Base-by-base conservation (phyloP, 2,329 filamentous ascomycete genomes). In the Arthrobotrys conoides region DNA sequence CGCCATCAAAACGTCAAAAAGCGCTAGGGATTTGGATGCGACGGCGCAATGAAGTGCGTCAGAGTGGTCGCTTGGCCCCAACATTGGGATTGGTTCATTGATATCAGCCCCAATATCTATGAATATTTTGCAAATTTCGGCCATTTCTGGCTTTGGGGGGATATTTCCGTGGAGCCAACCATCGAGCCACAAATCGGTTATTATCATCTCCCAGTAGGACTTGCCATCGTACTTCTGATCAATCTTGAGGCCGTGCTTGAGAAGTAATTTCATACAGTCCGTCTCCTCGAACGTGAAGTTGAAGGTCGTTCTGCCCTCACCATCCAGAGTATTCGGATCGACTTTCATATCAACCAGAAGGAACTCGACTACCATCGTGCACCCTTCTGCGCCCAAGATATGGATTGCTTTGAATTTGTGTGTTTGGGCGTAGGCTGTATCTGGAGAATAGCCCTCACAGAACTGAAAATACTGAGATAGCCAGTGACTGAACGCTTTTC, bases 41-140 rank as follows among this genome's bases (percentile, higher is more conserved):
- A 72, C 63, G 4, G 68, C 68, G 22, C 41, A 51, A 38, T 77
- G 72, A 16, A 77, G 55, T 6, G 67, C 59, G 27, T 46, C 63
- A 8, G 68, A 41, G 9, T 48, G 53, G 38, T 78, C 53, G 5
- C 20, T 36, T 5, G 51, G 53, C 12, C 68, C 51, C 14, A 71
- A 5, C 20, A 64, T 24, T n/a, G 51, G 53, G 0, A 71, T 48
- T 9, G 36, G 53, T 49, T 78, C 53, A 18, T 78, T 78, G 12
- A 78, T 68, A 48, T 78, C 75, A 3, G 49, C 48, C 9, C 75
- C 75, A 16, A 9, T 9, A n/a, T 72, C 63, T 22, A 78, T 72
- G 27, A 78, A 71, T 5, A 72, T 46, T 30, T 68, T 72, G 33
- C 41, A 55, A 10, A 59, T 38, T 5, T 71, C 44, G 9, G 71